A percentile compares a stretch with the other conserved stretches of the same genome.
These are phyloP conservation scores for Komagataella kurtzmanii DNA, from an alignment of 805 yeast species.

Conservation along the genomic window DNA sequence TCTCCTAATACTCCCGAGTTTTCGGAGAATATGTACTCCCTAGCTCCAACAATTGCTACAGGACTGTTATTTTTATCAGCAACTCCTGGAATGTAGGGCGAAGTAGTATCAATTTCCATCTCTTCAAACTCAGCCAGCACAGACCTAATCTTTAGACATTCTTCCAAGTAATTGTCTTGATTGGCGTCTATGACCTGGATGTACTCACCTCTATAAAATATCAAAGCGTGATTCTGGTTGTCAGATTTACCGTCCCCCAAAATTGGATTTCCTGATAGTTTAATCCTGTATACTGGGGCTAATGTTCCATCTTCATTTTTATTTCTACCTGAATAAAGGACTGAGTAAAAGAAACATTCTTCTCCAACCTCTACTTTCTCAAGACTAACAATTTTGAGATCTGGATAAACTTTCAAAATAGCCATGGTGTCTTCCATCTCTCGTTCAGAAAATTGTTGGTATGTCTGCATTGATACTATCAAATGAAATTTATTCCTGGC, in stretches of 20 bases:
- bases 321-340: conserved; percentile 51
- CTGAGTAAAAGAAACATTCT: conserved; percentile 40
- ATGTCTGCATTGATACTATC: conserved; percentile 81
- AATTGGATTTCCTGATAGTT: conserved; percentile 85
- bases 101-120: conserved; percentile 23
- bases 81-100: conserved; percentile 41
- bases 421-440: conserved; percentile 60
- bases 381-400: conserved; percentile 39
- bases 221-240: conserved; percentile 80
- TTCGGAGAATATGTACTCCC: conserved; percentile 91
- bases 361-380: conserved; percentile 27
- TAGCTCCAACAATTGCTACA: conserved; percentile 89
- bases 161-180: conserved; percentile 91
- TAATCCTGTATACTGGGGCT: conserved; percentile 43
- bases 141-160: conserved; percentile 81
- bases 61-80: conserved; percentile 30
- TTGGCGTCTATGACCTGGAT: conserved; percentile 93
- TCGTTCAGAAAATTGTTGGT: conserved; percentile 44
- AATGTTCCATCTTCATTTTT: conserved; percentile 31
- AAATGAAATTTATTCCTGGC: conserved; percentile 71
- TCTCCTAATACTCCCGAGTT: conserved; percentile 88
- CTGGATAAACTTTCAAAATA: conserved; percentile 63
- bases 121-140: conserved; percentile 90
- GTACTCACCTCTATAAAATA: conserved; percentile 87
- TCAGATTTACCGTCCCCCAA: conserved; percentile 95